Evolutionary conservation across 2,329 filamentous ascomycete species (phyloP), one percentile per base, ranked within the genome.

Genomic region (Aureobasidium sp.): DNA sequence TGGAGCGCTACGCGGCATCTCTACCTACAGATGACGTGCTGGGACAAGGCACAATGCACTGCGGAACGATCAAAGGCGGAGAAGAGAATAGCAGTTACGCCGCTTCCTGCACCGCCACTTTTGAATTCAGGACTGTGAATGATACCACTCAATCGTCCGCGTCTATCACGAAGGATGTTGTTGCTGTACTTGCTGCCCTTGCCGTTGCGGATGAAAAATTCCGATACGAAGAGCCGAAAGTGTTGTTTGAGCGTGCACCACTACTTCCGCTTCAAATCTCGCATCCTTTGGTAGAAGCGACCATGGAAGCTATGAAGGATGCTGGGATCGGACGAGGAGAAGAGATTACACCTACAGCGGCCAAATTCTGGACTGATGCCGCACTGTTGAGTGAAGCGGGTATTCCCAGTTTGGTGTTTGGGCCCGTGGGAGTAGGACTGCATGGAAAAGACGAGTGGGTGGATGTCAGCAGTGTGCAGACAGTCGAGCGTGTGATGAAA

Each of bases 391-490:
- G 45, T 27, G 32, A 49, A 14, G 45, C 45, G 17, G 45, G 45
- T 1, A 49, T 49, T 37, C 45, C 45, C 4, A 25, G 19, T 19
- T 19, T 49, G 22, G n/a, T 49, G 4, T 49, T 49, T 27, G 45
- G 45, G 8, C 45, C 45, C 27, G 17, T 4, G 1, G 45, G 45
- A 4, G 30, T 37, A 16, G 45, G 45, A 7, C 10, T 38, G 14
- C 45, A 49, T 27, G 35, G 45, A 2, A 49, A 27, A 21, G n/a
- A 49, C n/a, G 45, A 49, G 19, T 49, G 45, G 45, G 45, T 38
- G 11, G 45, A 49, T 27, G 45, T 49, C 5, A 4, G 25, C 7
- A 49, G 45, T 38, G 37, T 49, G 19, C 19, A 21, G 16, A 21
- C 14, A 8, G 32, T 49, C 19, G 45, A 49, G 45, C 21, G 14